A percentile compares a stretch with the other conserved stretches of the same genome.
These are phyloP conservation scores for Rhynchospora tenuis DNA, from an alignment of 176 grass and related monocot genomes.

Conservation along the genomic window DNA sequence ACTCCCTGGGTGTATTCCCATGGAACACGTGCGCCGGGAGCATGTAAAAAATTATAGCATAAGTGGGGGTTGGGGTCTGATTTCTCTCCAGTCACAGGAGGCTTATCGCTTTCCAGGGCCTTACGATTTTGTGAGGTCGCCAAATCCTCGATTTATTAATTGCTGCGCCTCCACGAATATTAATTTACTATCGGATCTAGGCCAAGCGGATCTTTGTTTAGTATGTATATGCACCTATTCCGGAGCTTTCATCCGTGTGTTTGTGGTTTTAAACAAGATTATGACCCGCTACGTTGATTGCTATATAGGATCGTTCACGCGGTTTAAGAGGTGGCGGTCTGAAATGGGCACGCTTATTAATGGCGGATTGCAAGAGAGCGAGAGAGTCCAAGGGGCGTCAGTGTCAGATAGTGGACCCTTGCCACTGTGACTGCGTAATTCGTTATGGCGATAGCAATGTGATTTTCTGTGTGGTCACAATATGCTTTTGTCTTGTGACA, in stretches of 20 bases:
- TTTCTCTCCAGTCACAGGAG: not conserved
- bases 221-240: not conserved
- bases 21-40: not conserved
- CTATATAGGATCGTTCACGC: not conserved
- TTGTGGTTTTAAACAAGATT: not conserved
- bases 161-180: not conserved
- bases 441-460: no score
- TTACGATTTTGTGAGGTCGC: slow-evolving; percentile 20
- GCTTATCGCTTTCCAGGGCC: slow-evolving; percentile 37
- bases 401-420: not conserved
- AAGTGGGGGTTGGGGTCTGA: not conserved
- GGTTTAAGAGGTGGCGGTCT: not conserved
- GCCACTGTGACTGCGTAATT: not conserved
- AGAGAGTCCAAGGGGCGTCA: not conserved
- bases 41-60: not conserved
- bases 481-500: not conserved
- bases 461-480: not conserved
- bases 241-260: not conserved
- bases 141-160: not conserved
- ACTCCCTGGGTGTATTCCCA: not conserved
- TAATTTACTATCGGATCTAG: slow-evolving; percentile 3
- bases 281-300: not conserved
- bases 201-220: not conserved
- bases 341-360: not conserved
- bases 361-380: not conserved